Conservation (phyloP, 805 yeast genomes). For the Yamadazyma akitaensis region DNA sequence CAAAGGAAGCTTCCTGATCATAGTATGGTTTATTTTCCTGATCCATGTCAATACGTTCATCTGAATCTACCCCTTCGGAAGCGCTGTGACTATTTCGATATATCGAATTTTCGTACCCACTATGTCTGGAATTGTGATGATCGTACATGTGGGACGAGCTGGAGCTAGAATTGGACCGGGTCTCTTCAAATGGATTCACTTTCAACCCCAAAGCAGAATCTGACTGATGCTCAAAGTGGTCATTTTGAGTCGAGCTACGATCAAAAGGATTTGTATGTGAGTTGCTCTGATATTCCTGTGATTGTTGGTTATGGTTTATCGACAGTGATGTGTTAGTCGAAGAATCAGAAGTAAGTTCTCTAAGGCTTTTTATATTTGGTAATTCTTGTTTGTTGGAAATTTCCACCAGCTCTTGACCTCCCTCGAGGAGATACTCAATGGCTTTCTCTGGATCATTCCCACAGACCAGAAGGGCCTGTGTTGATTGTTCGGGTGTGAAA, state of each 20-base stretch:
- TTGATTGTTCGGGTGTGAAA: slow-evolving; percentile 33
- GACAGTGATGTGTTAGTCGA: neutral
- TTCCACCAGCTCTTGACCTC: slow-evolving; percentile 16
- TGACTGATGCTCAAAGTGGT: too few relatives aligned
- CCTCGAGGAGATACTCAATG: slow-evolving; percentile 34
- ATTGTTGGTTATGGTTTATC: neutral
- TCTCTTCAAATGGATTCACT: too few relatives aligned
- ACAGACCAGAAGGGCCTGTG: slow-evolving; percentile 32
- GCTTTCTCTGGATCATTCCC: slow-evolving; percentile 26
- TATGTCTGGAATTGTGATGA: neutral
- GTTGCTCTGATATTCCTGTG: neutral
- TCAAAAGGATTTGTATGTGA: too few relatives aligned
- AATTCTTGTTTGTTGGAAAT: slow-evolving; percentile 12
- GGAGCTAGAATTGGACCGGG: too few relatives aligned
- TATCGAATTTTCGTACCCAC: neutral
- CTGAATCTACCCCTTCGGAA: neutral
- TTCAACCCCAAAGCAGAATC: too few relatives aligned
- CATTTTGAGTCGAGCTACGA: too few relatives aligned
- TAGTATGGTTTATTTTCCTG: neutral
- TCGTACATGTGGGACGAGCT: neutral
- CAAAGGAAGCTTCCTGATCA: neutral
- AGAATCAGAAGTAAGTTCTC: neutral
- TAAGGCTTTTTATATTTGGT: slow-evolving; percentile 5
- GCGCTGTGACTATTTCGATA: neutral
- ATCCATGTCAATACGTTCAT: neutral